These are phyloP conservation scores for Alternaria postmessia DNA, from an alignment of 2,329 filamentous ascomycete genomes.

Conservation along the genomic window DNA sequence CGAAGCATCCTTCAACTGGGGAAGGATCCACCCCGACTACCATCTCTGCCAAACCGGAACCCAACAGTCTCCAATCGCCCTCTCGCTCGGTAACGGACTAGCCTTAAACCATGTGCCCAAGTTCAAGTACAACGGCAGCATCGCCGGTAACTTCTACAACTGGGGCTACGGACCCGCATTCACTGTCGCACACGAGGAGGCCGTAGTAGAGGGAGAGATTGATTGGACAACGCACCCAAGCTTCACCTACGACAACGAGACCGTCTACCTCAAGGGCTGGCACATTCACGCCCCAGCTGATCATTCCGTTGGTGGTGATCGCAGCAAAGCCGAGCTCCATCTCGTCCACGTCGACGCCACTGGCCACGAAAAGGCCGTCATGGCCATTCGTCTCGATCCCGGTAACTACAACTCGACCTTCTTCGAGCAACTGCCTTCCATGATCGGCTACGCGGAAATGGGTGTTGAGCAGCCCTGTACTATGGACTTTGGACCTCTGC, in stretches of 20 bases:
- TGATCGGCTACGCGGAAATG: slow-evolving; percentile 53
- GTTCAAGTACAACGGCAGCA: slow-evolving; percentile 53
- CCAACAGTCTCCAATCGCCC: slow-evolving; percentile 60
- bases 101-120: slow-evolving; percentile 51
- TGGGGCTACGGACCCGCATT: slow-evolving; percentile 61
- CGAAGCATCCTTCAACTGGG: slow-evolving; percentile 51
- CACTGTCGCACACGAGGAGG: slow-evolving; percentile 47
- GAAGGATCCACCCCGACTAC: slow-evolving; percentile 51
- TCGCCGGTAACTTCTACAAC: slow-evolving; percentile 56
- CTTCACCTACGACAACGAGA: slow-evolving; percentile 58
- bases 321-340: slow-evolving; percentile 59
- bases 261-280: slow-evolving; percentile 60
- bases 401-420: slow-evolving; percentile 51
- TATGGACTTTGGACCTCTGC: slow-evolving; percentile 44
- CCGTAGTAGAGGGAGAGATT: background rate
- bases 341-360: slow-evolving; percentile 57
- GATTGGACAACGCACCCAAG: slow-evolving; percentile 53
- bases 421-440: slow-evolving; percentile 53
- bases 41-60: slow-evolving; percentile 60
- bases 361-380: slow-evolving; percentile 56
- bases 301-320: slow-evolving; percentile 56
- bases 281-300: slow-evolving; percentile 63
- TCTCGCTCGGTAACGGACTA: slow-evolving; percentile 53
- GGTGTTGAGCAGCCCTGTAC: slow-evolving; percentile 25
- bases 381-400: slow-evolving; percentile 59